phyloP scores from a whole-genome alignment of 1,284 basidiomycete species.

The Rhodotorula glutinis region DNA sequence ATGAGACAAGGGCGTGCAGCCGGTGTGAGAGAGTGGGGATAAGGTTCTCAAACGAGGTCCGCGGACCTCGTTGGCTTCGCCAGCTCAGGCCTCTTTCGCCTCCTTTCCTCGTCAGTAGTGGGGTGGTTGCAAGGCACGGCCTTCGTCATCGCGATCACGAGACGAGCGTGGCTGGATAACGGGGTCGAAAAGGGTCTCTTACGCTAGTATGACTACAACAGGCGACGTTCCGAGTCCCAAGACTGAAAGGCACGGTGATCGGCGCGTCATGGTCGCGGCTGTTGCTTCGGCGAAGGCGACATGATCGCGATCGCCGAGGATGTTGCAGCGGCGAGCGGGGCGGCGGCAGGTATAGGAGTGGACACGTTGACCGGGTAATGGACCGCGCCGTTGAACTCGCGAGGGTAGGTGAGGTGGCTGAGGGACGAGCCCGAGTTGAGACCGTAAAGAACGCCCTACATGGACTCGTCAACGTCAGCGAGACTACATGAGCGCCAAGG shows the following conservation, averaged over 20 bases:
- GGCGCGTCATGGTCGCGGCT: constrained; percentile 2
- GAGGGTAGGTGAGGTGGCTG: constrained; percentile 22
- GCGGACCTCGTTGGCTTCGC: neutral
- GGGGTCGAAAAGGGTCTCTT: no score
- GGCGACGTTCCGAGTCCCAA: no score
- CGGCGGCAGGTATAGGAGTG: constrained; percentile 3
- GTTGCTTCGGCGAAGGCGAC: constrained; percentile 23
- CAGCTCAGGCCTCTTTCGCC: neutral
- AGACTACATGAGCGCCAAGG: neutral
- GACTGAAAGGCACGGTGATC: no score
- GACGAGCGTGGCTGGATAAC: no score
- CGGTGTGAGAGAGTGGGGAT: neutral
- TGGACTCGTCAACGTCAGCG: neutral
- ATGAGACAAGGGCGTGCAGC: neutral
- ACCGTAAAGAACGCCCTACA: constrained; percentile 38
- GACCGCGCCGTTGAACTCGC: constrained; percentile 37
- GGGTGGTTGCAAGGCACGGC: no score
- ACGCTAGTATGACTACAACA: no score
- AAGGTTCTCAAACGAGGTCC: neutral
- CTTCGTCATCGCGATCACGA: no score
- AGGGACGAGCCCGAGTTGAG: constrained; percentile 28
- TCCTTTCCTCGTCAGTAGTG: no score
- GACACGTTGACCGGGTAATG: constrained; percentile 35
- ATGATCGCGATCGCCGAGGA: constrained; percentile 22
- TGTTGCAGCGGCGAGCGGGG: constrained; percentile 11